Conservation (phyloP, 306 rosid genomes). For the Prunus campanulata region DNA sequence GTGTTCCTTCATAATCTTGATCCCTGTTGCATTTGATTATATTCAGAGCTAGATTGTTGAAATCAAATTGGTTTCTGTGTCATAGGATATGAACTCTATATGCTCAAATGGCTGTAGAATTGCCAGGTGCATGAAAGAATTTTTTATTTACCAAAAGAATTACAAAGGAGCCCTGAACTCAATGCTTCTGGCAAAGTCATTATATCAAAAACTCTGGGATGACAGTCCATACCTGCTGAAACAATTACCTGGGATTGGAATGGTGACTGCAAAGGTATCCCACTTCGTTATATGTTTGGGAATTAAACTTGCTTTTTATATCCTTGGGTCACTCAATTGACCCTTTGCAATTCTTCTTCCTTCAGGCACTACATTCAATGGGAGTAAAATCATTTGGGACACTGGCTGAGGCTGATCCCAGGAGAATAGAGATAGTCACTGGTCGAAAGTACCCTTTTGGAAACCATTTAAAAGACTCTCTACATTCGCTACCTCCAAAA, state of each 20-base stretch:
- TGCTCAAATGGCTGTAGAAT: conserved; percentile 95
- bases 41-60: conserved; percentile 18
- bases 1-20: conserved; percentile 7
- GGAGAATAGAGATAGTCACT: conserved; percentile 91
- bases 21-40: conserved; percentile 24
- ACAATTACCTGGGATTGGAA: conserved; percentile 96
- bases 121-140: conserved; percentile 93
- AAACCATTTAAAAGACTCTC: conserved; percentile 88
- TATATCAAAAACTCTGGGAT: conserved; percentile 94
- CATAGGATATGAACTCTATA: conserved; percentile 81
- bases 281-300: conserved; percentile 18
- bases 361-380: conserved; percentile 84
- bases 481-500: conserved; percentile 82
- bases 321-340: not conserved
- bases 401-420: conserved; percentile 88
- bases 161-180: conserved; percentile 76
- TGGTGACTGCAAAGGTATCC: conserved; percentile 93
- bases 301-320: not conserved
- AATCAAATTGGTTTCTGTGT: conserved; percentile 28
- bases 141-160: conserved; percentile 71
- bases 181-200: conserved; percentile 77
- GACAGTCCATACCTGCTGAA: conserved; percentile 86
- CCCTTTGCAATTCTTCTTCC: conserved; percentile 17
- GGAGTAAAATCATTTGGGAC: conserved; percentile 71
- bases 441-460: conserved; percentile 96